phyloP scores from a whole-genome alignment of 1,284 basidiomycete species.

The Agroathelia rolfsii region DNA sequence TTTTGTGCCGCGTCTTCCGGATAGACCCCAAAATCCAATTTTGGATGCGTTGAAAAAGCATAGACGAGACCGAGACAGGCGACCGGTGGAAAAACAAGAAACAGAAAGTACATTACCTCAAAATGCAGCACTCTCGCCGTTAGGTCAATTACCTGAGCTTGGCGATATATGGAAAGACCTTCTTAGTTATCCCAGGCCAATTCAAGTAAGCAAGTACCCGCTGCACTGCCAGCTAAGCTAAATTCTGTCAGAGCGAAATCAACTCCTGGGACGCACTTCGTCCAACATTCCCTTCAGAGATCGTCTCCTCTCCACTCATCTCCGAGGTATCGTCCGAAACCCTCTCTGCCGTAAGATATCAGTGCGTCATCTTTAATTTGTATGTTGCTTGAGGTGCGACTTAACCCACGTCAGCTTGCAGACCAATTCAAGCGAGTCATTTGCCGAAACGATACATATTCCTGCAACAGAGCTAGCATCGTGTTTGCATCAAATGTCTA shows the following conservation, averaged over 20 bases:
- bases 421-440: constrained; percentile 30
- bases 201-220: constrained; percentile 11
- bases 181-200: constrained; percentile 4
- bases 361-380: constrained; percentile 31
- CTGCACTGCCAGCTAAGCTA: constrained; percentile 5
- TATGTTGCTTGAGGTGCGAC: constrained; percentile 1
- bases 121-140: constrained; percentile 4
- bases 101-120: constrained; percentile 13
- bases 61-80: constrained; percentile 21
- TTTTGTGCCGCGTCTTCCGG: constrained; percentile 45
- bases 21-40: constrained; percentile 71
- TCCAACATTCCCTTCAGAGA: constrained; percentile 19
- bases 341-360: constrained; percentile 42
- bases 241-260: constrained; percentile 27
- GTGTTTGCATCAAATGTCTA: constrained; percentile 42
- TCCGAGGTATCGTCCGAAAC: constrained; percentile 48
- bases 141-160: constrained; percentile 1
- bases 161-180: constrained; percentile 19
- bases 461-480: constrained; percentile 35
- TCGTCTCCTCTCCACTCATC: constrained; percentile 40
- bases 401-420: constrained; percentile 22
- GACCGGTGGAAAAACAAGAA: constrained; percentile 19
- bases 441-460: constrained; percentile 30
- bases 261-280: constrained; percentile 55
- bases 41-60: constrained; percentile 51